These are phyloP conservation scores for Phytopythium cucurbitacearum DNA, from an alignment of 352 stramenopile genomes.

Conservation along the genomic window DNA sequence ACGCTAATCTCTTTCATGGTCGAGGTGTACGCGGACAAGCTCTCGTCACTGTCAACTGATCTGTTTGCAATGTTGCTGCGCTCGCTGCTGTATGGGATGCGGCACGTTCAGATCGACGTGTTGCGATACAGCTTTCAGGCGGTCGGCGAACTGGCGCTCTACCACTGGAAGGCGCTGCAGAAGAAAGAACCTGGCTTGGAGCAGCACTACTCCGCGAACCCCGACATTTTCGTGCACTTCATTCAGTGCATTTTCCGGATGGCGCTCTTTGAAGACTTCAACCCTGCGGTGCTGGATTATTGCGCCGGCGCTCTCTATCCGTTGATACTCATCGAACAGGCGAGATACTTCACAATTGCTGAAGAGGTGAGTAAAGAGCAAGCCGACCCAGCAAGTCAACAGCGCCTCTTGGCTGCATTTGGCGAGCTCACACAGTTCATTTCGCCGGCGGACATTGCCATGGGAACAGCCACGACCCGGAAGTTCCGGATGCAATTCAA, in stretches of 20 bases:
- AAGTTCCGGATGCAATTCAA: slow-evolving; percentile 79
- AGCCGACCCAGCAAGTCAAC: slow-evolving; percentile 30
- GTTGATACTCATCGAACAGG: slow-evolving; percentile 77
- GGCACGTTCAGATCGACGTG: slow-evolving; percentile 70
- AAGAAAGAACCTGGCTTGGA: slow-evolving; percentile 41
- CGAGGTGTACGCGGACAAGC: slow-evolving; percentile 82
- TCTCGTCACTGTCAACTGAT: slow-evolving; percentile 45
- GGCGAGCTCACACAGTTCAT: slow-evolving; percentile 65
- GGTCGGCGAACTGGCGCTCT: slow-evolving; percentile 66
- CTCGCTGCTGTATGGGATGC: slow-evolving; percentile 72
- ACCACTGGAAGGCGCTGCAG: slow-evolving; percentile 60
- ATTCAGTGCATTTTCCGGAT: slow-evolving; percentile 77
- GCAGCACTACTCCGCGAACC: slow-evolving; percentile 37
- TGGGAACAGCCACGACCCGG: slow-evolving; percentile 50
- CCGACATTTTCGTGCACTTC: slow-evolving; percentile 67
- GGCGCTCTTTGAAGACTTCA: slow-evolving; percentile 78
- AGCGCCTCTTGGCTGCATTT: slow-evolving; percentile 60
- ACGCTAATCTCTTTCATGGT: slow-evolving; percentile 85
- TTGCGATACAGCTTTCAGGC: slow-evolving; percentile 81
- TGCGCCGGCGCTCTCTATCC: slow-evolving; percentile 69
- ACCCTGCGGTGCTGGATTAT: slow-evolving; percentile 64
- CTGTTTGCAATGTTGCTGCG: slow-evolving; percentile 77
- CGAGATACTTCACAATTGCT: slow-evolving; percentile 59
- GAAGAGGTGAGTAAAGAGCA: slow-evolving; percentile 66
- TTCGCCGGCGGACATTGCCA: slow-evolving; percentile 51